Conservation (phyloP, 2,329 filamentous ascomycete genomes). For the Sporothrix brunneoviolacea region DNA sequence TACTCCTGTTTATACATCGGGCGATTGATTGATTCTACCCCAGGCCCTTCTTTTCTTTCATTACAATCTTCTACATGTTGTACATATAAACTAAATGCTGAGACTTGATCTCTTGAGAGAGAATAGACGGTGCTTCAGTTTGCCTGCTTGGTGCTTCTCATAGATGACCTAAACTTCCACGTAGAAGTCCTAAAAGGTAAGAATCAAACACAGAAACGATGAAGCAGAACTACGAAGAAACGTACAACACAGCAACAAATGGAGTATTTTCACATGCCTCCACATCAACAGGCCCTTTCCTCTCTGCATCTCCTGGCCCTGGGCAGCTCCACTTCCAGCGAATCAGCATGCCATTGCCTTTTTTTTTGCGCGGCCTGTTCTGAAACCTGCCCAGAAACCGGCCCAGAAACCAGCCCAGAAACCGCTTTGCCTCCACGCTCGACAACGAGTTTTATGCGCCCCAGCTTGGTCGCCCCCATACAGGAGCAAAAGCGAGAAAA, state of each 20-base stretch:
- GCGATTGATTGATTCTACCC: slow-evolving; percentile 1
- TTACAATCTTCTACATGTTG: not conserved
- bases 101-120: not conserved
- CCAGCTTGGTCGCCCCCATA: no score
- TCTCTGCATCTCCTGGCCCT: no score
- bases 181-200: no score
- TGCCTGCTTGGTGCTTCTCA: no score
- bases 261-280: no score
- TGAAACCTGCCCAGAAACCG: slow-evolving; percentile 6
- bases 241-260: no score
- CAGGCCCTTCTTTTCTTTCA: not conserved
- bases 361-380: not conserved
- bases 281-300: no score
- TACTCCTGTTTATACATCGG: slow-evolving; percentile 3
- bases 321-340: no score
- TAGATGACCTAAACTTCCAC: no score
- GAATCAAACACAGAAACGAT: no score
- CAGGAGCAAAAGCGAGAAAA: no score
- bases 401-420: slow-evolving; percentile 6
- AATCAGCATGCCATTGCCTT: not conserved
- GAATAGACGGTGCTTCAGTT: not conserved
- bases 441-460: not conserved
- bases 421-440: not conserved
- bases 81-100: slow-evolving; percentile 1
- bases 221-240: no score